Conservation (phyloP, 768 basidiomycete genomes). For the Macrolepiota dolichaula region DNA sequence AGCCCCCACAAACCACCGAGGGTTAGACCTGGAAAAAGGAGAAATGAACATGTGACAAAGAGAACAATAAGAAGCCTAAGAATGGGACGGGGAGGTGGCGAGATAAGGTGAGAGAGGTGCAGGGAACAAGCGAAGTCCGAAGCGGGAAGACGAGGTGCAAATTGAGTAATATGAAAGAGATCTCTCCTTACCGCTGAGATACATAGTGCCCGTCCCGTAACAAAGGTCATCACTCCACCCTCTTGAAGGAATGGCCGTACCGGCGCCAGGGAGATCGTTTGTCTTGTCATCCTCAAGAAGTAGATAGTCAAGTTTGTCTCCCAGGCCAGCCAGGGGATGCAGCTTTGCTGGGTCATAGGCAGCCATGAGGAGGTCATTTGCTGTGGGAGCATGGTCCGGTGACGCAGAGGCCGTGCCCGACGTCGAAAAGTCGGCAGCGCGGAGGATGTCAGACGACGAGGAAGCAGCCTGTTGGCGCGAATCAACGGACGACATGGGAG, state of each 20-base stretch:
- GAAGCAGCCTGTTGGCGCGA: constrained; percentile 33
- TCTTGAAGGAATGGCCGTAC: constrained; percentile 88
- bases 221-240: constrained; percentile 99
- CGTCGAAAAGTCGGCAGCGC: constrained; percentile 46
- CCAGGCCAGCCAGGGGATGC: constrained; percentile 90
- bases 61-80: constrained; percentile 80
- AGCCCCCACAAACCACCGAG: constrained; percentile 95
- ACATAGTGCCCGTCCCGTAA: constrained; percentile 99
- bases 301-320: constrained; percentile 93
- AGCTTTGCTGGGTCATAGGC: constrained; percentile 90
- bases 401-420: constrained; percentile 33
- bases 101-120: constrained; percentile 68
- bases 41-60: constrained; percentile 74
- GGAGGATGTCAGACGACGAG: constrained; percentile 44
- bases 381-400: constrained; percentile 65
- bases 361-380: constrained; percentile 82
- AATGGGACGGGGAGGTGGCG: constrained; percentile 49
- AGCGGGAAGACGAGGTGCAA: constrained; percentile 44
- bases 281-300: constrained; percentile 96
- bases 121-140: constrained; percentile 48
- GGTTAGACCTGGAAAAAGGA: constrained; percentile 76
- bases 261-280: constrained; percentile 83
- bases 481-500: constrained; percentile 29
- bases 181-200: constrained; percentile 85
- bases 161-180: constrained; percentile 63